A percentile compares a stretch with the other conserved stretches of the same genome.
phyloP scores from a whole-genome alignment of 495 filamentous ascomycete genomes.

The Hyaloscypha variabilis region DNA sequence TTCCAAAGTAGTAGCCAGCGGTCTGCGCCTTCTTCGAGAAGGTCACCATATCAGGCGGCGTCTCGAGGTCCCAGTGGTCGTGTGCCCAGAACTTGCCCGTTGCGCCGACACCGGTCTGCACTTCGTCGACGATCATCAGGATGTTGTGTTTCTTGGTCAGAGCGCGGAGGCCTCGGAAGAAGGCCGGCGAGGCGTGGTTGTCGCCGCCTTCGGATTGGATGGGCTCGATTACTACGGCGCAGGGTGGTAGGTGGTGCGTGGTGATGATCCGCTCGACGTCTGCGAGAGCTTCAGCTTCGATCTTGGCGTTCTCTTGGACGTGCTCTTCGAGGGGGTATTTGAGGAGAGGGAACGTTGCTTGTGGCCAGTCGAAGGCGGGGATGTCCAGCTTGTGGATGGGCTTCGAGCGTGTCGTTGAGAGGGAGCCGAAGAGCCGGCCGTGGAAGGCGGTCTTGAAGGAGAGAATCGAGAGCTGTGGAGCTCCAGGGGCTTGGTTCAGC shows the following conservation, averaged over 20 bases:
- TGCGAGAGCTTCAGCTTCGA: constrained; percentile 83
- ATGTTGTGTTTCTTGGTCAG: constrained; percentile 85
- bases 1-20: constrained; percentile 94
- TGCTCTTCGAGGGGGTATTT: constrained; percentile 92
- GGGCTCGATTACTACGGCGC: constrained; percentile 89
- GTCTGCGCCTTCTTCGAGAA: constrained; percentile 99
- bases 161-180: constrained; percentile 87
- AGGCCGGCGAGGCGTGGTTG: constrained; percentile 93
- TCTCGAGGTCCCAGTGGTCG: constrained; percentile 88
- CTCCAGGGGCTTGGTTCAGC: constrained; percentile 82
- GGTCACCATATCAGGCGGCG: constrained; percentile 96
- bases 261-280: constrained; percentile 88
- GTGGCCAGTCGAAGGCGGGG: constrained; percentile 97
- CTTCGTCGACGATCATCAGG: constrained; percentile 96
- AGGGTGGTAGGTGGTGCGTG: constrained; percentile 82
- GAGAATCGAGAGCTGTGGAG: constrained; percentile 85
- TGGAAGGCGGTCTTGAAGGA: constrained; percentile 95
- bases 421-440: constrained; percentile 88
- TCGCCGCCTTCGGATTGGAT: constrained; percentile 98
- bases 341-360: constrained; percentile 85
- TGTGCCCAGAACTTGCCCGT: constrained; percentile 99
- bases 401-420: constrained; percentile 94
- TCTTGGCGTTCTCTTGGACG: constrained; percentile 76
- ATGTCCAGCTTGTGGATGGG: constrained; percentile 99
- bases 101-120: constrained; percentile 94